These are phyloP conservation scores for Fistulinella cinereoalba DNA, from an alignment of 1,284 basidiomycete genomes.

Conservation along the genomic window DNA sequence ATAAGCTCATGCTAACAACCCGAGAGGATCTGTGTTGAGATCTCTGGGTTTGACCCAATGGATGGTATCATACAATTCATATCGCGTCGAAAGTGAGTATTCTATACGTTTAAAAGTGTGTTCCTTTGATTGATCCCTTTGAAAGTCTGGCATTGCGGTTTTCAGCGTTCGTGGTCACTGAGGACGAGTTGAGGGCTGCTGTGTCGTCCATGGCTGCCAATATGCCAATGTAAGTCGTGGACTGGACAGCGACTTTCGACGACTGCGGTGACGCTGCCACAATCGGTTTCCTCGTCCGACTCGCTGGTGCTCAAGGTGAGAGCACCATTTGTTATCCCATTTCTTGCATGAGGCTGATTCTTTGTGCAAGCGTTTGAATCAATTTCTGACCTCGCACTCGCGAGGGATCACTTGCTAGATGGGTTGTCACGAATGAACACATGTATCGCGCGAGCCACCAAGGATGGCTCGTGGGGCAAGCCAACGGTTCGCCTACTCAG, in stretches of 20 bases:
- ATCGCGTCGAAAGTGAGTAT: constrained; percentile 12
- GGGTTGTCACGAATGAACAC: background rate
- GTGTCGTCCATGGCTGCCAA: constrained; percentile 1
- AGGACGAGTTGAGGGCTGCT: constrained; percentile 1
- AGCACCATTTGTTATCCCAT: too few species aligned
- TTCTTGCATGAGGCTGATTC: too few species aligned
- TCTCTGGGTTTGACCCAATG: constrained; percentile 18
- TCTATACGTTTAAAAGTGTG: background rate
- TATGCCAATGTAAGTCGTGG: background rate
- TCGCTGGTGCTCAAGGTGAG: background rate
- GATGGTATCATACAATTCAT: constrained; percentile 21
- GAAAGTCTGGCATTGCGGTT: constrained; percentile 15
- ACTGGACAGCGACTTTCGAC: constrained; percentile 19
- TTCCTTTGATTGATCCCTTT: background rate
- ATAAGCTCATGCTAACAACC: constrained; percentile 22
- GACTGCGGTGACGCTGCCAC: background rate
- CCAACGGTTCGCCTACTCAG: background rate
- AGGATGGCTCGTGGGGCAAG: constrained; percentile 1
- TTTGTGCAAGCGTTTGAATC: background rate
- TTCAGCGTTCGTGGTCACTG: constrained; percentile 2
- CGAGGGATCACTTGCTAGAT: constrained; percentile 2
- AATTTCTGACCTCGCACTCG: background rate
- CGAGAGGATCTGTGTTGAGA: constrained; percentile 23
- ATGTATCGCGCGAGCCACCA: background rate
- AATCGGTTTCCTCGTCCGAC: background rate